Percentiles rank a stretch among this genome's conserved stretches.
These are phyloP conservation scores for Mycena amicta DNA, from an alignment of 768 basidiomycete genomes.

Conservation along the genomic window DNA sequence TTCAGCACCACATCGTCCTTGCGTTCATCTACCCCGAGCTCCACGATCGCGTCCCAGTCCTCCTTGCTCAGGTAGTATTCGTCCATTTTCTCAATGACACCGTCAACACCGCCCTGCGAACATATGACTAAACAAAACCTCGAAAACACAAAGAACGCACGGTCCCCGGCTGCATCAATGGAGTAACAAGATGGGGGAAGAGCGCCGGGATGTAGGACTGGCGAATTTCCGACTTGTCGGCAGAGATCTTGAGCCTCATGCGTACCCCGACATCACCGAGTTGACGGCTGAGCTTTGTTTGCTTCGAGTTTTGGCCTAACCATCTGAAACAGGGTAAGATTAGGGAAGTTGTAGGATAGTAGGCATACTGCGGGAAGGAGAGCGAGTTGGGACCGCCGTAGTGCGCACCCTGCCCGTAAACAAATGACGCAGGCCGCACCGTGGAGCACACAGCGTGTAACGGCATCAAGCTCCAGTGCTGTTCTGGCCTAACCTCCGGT, in stretches of 20 bases:
- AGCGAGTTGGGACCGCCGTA: constrained; percentile 69
- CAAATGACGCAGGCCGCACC: constrained; percentile 80
- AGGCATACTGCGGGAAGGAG: constrained; percentile 86
- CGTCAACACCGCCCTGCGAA: constrained; percentile 73
- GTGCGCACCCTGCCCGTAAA: constrained; percentile 74
- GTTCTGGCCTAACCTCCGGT: constrained; percentile 65
- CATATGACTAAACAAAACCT: constrained; percentile 3
- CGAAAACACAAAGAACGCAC: constrained; percentile 49
- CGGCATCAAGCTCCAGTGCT: constrained; percentile 96
- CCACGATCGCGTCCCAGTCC: constrained; percentile 96
- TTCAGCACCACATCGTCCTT: constrained; percentile 78
- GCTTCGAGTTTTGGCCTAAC: constrained; percentile 98
- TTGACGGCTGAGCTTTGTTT: constrained; percentile 76
- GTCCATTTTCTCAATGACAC: constrained; percentile 89
- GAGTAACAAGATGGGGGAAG: constrained; percentile 77
- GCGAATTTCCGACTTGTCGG: constrained; percentile 86
- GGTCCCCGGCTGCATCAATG: constrained; percentile 71
- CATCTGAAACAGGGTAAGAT: constrained; percentile 74
- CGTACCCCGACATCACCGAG: constrained; percentile 90
- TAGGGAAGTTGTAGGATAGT: constrained; percentile 22
- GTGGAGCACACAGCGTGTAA: constrained; percentile 90
- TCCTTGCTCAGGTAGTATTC: constrained; percentile 91
- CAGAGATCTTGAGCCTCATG: constrained; percentile 94
- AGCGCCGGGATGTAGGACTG: constrained; percentile 91
- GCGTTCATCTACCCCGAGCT: constrained; percentile 85